Base-by-base conservation (phyloP, 768 basidiomycete species). In the Trametes villosa region DNA sequence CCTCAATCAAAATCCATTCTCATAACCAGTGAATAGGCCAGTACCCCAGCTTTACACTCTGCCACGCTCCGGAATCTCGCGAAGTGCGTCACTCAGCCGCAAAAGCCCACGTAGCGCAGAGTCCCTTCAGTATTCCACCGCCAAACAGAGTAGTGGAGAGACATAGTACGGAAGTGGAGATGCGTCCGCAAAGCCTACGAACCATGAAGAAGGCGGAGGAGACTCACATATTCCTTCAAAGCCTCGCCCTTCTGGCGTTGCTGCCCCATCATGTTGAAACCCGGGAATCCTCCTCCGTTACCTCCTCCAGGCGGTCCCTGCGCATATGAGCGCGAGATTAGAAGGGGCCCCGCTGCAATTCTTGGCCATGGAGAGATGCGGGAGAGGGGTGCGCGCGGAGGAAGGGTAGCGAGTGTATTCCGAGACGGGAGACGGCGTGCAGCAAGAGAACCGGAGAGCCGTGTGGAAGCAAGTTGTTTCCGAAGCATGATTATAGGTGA, bases 181-280 rank as follows among this genome's bases (percentile, higher is more conserved):
- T 5, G 27, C 8, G 17, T n/a, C 5, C 42, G 17, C 42, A 44
- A 2, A 24, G 9, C 3, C 17, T 5, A 31, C 6, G 27, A 9
- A 18, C 13, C 17, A 9, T 36, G 33, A 20, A 45, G 33, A 11
- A 27, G 46, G 18, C 13, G 9, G 45, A 36, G 7, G 41, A n/a
- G 7, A 77, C 82, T 66, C 54, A 85, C 83, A 65, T 78, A 93
- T 84, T 94, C 89, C 68, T 92, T 92, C 71, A 96, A 73, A 0
- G 92, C 89, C 11, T 92, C 91, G 4, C 94, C 93, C 68, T 94
- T 94, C 75, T 88, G 79, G 48, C 84, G 83, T 64, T 87, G 86
- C 26, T 78, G 83, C 27, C 83, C 70, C 67, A 88, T 68, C 66
- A 88, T 68, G 62, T 73, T 79, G 67, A 89, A 83, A 11, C 83